These are phyloP conservation scores for Cyanidioschyzon merolae DNA, from an alignment of 23 red algal species.

Conservation along the genomic window DNA sequence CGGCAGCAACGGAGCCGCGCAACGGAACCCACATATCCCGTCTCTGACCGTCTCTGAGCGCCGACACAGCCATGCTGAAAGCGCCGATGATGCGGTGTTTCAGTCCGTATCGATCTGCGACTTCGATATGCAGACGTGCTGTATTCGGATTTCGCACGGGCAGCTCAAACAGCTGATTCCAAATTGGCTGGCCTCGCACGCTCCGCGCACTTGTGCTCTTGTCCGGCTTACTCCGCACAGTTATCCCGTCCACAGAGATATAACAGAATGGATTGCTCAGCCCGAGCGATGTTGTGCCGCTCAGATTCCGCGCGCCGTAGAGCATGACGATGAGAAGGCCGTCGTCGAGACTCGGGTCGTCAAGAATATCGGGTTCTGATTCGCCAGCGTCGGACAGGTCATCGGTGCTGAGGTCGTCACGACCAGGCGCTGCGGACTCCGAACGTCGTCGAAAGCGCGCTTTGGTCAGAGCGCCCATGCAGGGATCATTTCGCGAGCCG, in stretches of 20 bases:
- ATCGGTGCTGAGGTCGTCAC: not conserved
- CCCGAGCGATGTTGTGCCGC: conserved; percentile 24
- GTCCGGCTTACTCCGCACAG: conserved; percentile 17
- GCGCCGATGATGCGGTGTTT: conserved; percentile 26
- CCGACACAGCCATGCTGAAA: conserved; percentile 16
- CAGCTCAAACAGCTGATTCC: conserved; percentile 39
- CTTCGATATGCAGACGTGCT: conserved; percentile 17
- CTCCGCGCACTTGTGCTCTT: conserved; percentile 21
- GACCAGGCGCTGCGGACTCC: not conserved
- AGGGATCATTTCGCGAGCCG: not conserved
- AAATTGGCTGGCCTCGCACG: conserved; percentile 4
- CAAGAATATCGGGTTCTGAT: not conserved
- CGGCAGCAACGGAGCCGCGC: conserved; percentile 18
- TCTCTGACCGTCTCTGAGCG: conserved; percentile 20
- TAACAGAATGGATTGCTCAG: conserved; percentile 29
- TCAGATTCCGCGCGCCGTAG: conserved; percentile 21
- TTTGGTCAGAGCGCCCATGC: conserved; percentile 10
- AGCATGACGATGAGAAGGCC: conserved; percentile 20
- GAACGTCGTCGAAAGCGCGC: not conserved
- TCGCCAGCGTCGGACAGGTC: not conserved
- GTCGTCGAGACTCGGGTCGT: conserved; percentile 3
- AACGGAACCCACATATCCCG: conserved; percentile 28
- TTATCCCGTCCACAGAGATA: conserved; percentile 17
- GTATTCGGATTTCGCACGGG: conserved; percentile 23
- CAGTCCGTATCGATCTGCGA: conserved; percentile 31